Evolutionary conservation across 768 basidiomycete species (phyloP), one percentile per base, ranked within the genome.

Genomic region (Pleurotus platypus): DNA sequence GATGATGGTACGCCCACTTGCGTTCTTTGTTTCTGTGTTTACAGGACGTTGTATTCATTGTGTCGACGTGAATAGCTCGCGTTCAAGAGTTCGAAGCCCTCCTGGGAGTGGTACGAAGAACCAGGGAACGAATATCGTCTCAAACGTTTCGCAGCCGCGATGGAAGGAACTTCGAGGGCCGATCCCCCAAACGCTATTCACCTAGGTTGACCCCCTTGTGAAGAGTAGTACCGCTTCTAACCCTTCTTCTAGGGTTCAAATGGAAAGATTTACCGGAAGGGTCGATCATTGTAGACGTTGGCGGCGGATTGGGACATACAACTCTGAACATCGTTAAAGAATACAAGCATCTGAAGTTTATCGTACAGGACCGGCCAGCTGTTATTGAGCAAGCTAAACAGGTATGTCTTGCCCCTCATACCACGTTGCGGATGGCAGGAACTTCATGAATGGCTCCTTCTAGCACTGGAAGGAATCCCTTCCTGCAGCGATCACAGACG

Each of bases 301-400:
- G 75, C 5, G 74, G 74, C 12, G 68, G 70, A 39, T 57, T 70
- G 15, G 75, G 75, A 1, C 63, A 66, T 7, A 61, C 67, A 5
- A 66, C 69, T 0, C 58, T 75, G n/a, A 60, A 60, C 9, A 45
- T 76, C 16, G 59, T 64, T 2, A 67, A 70, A 47, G 64, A 59
- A 2, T 68, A 65, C 30, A 16, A 27, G 15, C 55, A 56, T 11
- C 58, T 74, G 11, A 63, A 64, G 15, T 71, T 69, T 43, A 59
- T 75, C 30, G 65, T 75, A 13, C 75, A 78, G 59, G 76, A 75
- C 60, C 67, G 71, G 4, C 63, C 61, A 6, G 60, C 59, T 4
- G 61, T 63, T 27, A 66, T 72, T 16, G 49, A 58, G 4, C 64
- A 62, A 39, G 72, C 68, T 6, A 57, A 64, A 47, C 60, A 62